Evolutionary conservation across 768 basidiomycete genomes (phyloP).

Genomic region (Serendipita vermifera): DNA sequence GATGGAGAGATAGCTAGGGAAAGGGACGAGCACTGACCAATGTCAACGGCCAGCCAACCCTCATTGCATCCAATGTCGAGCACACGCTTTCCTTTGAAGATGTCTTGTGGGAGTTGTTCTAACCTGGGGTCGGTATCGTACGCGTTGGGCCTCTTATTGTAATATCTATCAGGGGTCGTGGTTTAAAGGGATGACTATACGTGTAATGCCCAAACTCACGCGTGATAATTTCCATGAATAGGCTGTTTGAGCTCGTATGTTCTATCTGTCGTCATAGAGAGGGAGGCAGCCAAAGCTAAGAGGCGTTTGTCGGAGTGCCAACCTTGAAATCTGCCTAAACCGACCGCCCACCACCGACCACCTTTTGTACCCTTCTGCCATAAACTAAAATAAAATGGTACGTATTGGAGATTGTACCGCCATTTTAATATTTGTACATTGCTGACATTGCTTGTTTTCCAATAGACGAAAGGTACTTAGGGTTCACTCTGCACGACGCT

Average conservation of each 20-base stretch:
- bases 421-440: slow-evolving; percentile 1
- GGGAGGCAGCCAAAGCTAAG: too few species aligned
- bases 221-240: slow-evolving; percentile 62
- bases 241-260: slow-evolving; percentile 20
- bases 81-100: slow-evolving; percentile 46
- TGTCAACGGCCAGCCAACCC: slow-evolving; percentile 72
- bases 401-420: background rate
- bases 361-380: background rate
- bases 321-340: background rate
- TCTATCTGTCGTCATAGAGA: background rate
- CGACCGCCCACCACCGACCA: background rate
- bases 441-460: slow-evolving; percentile 18
- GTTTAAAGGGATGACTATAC: background rate
- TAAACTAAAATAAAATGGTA: slow-evolving; percentile 8
- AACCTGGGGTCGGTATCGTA: slow-evolving; percentile 48
- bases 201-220: slow-evolving; percentile 27
- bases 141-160: slow-evolving; percentile 50
- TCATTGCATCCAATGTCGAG: slow-evolving; percentile 83
- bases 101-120: slow-evolving; percentile 37
- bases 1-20: background rate
- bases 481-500: slow-evolving; percentile 17
- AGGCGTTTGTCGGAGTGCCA: background rate
- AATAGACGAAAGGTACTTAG: slow-evolving; percentile 77
- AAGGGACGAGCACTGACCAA: slow-evolving; percentile 37
- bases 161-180: slow-evolving; percentile 39